Evolutionary conservation across 345 rosid species (phyloP), one percentile per base, ranked within the genome.

Genomic region (Gossypium herbaceum): DNA sequence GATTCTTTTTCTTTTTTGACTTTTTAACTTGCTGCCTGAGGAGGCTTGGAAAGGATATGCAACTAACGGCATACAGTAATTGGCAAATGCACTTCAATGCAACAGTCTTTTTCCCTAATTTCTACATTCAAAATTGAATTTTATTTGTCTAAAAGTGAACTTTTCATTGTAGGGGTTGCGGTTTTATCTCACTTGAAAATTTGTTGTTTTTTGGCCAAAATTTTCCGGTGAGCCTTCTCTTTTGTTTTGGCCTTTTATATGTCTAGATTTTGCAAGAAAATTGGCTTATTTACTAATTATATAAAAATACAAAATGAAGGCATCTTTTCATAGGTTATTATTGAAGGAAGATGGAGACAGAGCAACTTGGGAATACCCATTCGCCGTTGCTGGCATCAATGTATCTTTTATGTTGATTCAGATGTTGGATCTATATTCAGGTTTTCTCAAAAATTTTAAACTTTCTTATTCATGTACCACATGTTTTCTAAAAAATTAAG

Each of bases 301-400:
- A 84, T 76, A 77, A 84, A 47, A 82, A 75, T 79, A 75, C 86
- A 82, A 81, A 79, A 87, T 86, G 92, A 89, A 95, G 99, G 97
- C 73, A 84, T 91, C 98, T 84, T 95, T 91, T 80, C 94, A 83
- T 86, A 91, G 94, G 90, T 88, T 95, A 80, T 87, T 95, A 83
- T 82, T 90, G 72, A 95, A 95, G 88, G 87, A 89, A 88, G 90
- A 84, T 59, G 99, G 98, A 20, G 74, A 81, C 27, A 78, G 99
- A 75, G 97, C 99, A 59, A 78, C 89, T 65, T 93, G 99, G 99
- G 98, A 95, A 80, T 95, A 95, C 75, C 98, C 98, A 25, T 95
- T 95, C 79, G 99, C 99, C 17, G 99, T 89, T 80, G 99, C 99
- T 64, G 99, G 99, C 79, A 90, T 95, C 77, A 95, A 95, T 77